These are phyloP conservation scores for Trichomonascaceae sp. DNA, from an alignment of 1,139 yeast genomes.

Conservation along the genomic window DNA sequence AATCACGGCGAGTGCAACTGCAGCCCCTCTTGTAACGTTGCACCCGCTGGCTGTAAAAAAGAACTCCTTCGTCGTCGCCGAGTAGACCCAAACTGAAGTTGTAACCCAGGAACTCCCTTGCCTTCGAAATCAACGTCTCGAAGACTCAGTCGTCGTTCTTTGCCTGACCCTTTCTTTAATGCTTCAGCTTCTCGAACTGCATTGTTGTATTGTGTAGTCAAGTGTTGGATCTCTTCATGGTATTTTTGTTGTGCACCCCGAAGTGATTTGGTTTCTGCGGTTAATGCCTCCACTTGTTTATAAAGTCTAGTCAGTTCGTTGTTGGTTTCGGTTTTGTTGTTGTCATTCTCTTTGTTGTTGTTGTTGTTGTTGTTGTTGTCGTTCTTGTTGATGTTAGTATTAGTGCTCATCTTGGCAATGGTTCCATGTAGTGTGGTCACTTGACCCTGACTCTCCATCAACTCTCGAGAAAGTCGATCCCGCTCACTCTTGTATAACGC, in stretches of 20 bases:
- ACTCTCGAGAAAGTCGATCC: constrained; percentile 1
- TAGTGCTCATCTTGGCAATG: background rate
- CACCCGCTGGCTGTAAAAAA: constrained; percentile 15
- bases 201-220: constrained; percentile 15
- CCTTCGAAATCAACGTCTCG: constrained; percentile 2
- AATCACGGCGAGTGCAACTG: constrained; percentile 15
- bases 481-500: no score
- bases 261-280: constrained; percentile 10
- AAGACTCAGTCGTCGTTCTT: constrained; percentile 1
- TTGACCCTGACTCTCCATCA: background rate
- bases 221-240: constrained; percentile 13
- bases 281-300: constrained; percentile 3
- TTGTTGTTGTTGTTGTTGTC: background rate
- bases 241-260: constrained; percentile 14
- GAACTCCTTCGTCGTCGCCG: constrained; percentile 5
- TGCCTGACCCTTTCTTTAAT: constrained; percentile 4
- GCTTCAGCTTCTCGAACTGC: constrained; percentile 10
- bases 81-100: background rate
- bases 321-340: constrained; percentile 2
- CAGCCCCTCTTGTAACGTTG: constrained; percentile 9
- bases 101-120: background rate
- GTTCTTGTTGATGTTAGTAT: background rate
- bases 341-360: background rate
- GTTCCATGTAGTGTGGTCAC: background rate
- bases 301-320: constrained; percentile 1